Percentiles rank a stretch among this genome's conserved stretches.
phyloP scores from a whole-genome alignment of 1,284 basidiomycete species.

The Cryptococcus depauperatus region DNA sequence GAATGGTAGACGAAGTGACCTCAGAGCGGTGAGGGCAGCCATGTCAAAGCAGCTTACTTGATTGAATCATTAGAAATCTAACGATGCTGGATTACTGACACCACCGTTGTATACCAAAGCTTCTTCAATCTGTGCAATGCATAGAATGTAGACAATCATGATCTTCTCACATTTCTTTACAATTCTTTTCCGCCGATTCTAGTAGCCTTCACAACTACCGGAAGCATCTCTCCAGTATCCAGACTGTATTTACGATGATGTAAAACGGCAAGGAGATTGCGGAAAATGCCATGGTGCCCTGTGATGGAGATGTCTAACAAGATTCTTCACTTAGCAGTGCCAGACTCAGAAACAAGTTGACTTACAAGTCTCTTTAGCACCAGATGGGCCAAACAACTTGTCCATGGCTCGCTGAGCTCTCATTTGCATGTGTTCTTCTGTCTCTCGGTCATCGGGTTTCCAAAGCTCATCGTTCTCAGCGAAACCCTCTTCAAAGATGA shows the following conservation, averaged over 20 bases:
- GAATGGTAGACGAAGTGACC: slow-evolving; percentile 40
- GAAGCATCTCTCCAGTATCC: slow-evolving; percentile 44
- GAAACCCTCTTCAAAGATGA: slow-evolving; percentile 59
- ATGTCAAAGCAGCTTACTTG: slow-evolving; percentile 9
- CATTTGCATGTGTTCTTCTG: slow-evolving; percentile 50
- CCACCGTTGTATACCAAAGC: too few species aligned
- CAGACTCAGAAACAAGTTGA: slow-evolving; percentile 4
- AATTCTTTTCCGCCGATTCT: neutral
- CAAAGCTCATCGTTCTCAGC: slow-evolving; percentile 65
- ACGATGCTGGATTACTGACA: neutral
- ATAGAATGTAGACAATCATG: neutral
- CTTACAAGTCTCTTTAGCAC: slow-evolving; percentile 50
- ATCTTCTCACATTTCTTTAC: neutral
- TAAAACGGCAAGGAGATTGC: slow-evolving; percentile 40
- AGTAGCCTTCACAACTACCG: slow-evolving; percentile 41
- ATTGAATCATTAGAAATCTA: too few species aligned
- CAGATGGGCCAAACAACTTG: slow-evolving; percentile 52
- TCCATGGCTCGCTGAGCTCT: slow-evolving; percentile 58
- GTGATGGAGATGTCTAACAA: slow-evolving; percentile 46
- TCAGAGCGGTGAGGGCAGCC: slow-evolving; percentile 33
- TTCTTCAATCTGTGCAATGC: too few species aligned
- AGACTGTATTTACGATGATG: slow-evolving; percentile 40
- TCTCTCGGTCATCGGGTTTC: slow-evolving; percentile 59
- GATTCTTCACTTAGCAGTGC: neutral
- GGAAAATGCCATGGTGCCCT: slow-evolving; percentile 46